Conservation (phyloP, 345 rosid genomes). For the Murraya paniculata region DNA sequence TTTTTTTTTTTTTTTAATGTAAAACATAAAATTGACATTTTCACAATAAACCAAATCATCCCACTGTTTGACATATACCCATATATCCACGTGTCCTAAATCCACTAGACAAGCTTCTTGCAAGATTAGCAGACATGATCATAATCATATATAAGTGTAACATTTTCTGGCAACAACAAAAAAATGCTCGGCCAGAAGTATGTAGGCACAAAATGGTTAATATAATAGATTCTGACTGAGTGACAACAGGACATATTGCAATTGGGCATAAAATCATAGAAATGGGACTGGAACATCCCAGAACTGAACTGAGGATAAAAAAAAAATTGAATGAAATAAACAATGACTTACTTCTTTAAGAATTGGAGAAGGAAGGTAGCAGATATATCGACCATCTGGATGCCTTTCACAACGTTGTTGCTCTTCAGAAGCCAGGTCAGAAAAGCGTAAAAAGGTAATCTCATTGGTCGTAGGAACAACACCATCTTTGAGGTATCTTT, state of each 20-base stretch:
- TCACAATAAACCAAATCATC: not conserved
- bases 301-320: not conserved
- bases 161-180: not conserved
- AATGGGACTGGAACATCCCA: not conserved
- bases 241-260: not conserved
- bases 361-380: conserved; percentile 88
- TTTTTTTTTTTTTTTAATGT: no score
- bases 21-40: not conserved
- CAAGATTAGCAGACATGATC: not conserved
- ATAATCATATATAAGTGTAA: not conserved
- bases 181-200: not conserved
- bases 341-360: conserved; percentile 73
- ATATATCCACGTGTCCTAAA: not conserved
- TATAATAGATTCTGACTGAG: not conserved
- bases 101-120: not conserved
- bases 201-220: not conserved
- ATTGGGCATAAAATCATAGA: not conserved
- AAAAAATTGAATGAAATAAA: conserved; percentile 7
- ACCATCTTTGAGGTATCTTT: conserved; percentile 84
- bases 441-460: conserved; percentile 79
- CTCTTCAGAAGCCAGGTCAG: conserved; percentile 55
- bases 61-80: not conserved
- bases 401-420: conserved; percentile 76
- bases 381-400: conserved; percentile 89
- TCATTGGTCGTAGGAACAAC: conserved; percentile 96